Conservation (phyloP, 257 asterid species). For the Solanum ossicruentum region DNA sequence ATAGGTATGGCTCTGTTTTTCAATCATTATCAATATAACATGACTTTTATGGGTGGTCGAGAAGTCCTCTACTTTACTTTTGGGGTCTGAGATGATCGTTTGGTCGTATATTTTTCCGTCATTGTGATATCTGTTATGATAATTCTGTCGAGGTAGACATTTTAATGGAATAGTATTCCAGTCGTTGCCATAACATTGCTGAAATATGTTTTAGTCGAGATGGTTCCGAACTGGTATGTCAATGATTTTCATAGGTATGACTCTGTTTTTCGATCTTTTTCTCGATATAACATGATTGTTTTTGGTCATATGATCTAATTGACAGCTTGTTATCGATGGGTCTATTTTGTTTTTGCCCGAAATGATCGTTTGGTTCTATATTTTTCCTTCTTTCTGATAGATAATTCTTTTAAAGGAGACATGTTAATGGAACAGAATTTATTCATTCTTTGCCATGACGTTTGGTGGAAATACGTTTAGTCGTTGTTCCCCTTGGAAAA, state of each 20-base stretch:
- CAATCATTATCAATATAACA: neutral
- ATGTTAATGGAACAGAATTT: neutral
- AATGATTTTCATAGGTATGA: conserved; percentile 51
- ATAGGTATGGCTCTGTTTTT: conserved; percentile 14
- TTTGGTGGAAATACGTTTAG: neutral
- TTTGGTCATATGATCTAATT: neutral
- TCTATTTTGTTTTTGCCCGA: neutral
- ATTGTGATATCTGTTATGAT: neutral
- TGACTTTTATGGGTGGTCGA: neutral
- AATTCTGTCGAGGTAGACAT: neutral
- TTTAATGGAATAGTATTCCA: neutral
- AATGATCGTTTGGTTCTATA: neutral
- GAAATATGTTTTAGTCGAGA: neutral
- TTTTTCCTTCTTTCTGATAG: neutral
- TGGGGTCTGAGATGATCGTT: neutral
- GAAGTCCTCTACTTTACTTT: neutral
- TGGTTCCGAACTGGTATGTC: conserved; percentile 57
- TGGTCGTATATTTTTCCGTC: neutral
- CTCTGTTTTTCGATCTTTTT: neutral
- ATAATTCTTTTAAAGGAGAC: neutral
- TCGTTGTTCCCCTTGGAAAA: neutral
- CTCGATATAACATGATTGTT: neutral
- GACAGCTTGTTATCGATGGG: neutral
- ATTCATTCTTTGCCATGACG: neutral
- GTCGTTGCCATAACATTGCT: neutral